A percentile compares a stretch with the other conserved stretches of the same genome.
phyloP scores from a whole-genome alignment of 1,284 basidiomycete genomes.

The Pascua guehoae region DNA sequence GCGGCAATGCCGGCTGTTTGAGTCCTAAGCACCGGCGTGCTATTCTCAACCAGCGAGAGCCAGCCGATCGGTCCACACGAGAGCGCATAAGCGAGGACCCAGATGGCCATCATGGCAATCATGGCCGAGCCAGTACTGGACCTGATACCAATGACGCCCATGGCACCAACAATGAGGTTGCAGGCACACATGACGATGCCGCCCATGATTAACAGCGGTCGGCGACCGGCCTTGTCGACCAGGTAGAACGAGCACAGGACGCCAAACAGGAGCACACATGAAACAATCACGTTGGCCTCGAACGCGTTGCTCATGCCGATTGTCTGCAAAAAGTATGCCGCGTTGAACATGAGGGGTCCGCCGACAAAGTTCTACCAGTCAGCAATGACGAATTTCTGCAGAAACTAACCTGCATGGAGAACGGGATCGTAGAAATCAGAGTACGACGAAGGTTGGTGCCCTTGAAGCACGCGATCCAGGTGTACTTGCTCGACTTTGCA shows the following conservation, averaged over 20 bases:
- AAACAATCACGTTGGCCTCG: conserved; percentile 18
- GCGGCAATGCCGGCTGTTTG: conserved; percentile 11
- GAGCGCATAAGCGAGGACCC: conserved; percentile 21
- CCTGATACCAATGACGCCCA: conserved; percentile 5
- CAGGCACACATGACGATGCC: conserved; percentile 23
- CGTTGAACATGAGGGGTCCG: too few species aligned
- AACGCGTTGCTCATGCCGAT: too few species aligned
- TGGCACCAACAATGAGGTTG: conserved; percentile 23
- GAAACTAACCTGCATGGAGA: conserved; percentile 21
- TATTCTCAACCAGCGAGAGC: conserved; percentile 20
- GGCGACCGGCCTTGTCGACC: conserved; percentile 21
- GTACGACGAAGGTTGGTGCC: conserved; percentile 26
- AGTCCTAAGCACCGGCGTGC: conserved; percentile 20
- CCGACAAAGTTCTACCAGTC: too few species aligned
- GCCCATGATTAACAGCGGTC: conserved; percentile 24
- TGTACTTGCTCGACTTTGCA: neutral
- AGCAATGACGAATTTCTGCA: conserved; percentile 25
- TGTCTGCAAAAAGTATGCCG: too few species aligned
- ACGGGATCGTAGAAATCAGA: conserved; percentile 23
- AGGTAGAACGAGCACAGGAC: neutral
- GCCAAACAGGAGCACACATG: conserved; percentile 5
- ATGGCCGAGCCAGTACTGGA: conserved; percentile 13
- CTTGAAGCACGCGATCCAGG: conserved; percentile 24
- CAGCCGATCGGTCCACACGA: conserved; percentile 23
- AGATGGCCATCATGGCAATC: conserved; percentile 19